phyloP scores from a whole-genome alignment of 805 yeast genomes.

The Cyberlindnera nakhonratchasimensis region DNA sequence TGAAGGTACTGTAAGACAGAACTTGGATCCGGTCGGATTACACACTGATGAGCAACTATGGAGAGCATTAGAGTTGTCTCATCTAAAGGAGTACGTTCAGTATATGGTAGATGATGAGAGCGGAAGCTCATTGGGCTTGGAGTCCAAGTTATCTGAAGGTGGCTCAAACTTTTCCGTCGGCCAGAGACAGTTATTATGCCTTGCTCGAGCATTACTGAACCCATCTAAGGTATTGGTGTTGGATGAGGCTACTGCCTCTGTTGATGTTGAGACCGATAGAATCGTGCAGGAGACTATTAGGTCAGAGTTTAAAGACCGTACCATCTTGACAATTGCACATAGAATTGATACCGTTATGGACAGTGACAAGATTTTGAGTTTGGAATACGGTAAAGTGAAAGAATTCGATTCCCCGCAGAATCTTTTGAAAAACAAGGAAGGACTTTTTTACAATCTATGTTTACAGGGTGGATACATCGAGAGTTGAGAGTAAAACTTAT shows the following conservation, averaged over 20 bases:
- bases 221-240: conserved; percentile 60
- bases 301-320: conserved; percentile 67
- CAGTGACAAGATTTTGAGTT: conserved; percentile 70
- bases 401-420: conserved; percentile 73
- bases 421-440: conserved; percentile 59
- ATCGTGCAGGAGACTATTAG: conserved; percentile 77
- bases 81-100: conserved; percentile 64
- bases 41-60: conserved; percentile 72
- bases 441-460: conserved; percentile 68
- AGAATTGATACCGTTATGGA: conserved; percentile 80
- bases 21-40: conserved; percentile 77
- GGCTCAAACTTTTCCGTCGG: conserved; percentile 74
- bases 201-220: conserved; percentile 72
- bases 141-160: conserved; percentile 56
- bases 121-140: conserved; percentile 47
- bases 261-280: conserved; percentile 80
- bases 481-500: background rate
- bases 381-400: conserved; percentile 70
- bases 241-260: conserved; percentile 89
- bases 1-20: conserved; percentile 80
- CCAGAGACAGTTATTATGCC: conserved; percentile 76
- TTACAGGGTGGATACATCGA: conserved; percentile 42
- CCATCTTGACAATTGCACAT: conserved; percentile 83
- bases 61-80: conserved; percentile 75
- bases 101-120: conserved; percentile 50